These are phyloP conservation scores for Tolypocladium guangdongense DNA, from an alignment of 2,329 filamentous ascomycete species.

Conservation along the genomic window DNA sequence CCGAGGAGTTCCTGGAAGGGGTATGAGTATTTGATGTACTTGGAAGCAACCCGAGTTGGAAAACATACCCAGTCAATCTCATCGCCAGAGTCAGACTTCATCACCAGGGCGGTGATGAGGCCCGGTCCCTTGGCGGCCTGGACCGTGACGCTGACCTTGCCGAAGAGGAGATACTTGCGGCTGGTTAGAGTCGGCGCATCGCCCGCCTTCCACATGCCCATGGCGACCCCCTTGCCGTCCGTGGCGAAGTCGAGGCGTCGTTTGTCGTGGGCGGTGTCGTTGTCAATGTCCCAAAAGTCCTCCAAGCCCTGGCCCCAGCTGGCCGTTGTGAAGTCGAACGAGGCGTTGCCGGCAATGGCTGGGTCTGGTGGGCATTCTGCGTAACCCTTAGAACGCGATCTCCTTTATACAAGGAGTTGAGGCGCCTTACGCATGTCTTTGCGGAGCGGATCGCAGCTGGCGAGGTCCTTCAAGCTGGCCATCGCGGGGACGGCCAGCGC, in stretches of 20 bases:
- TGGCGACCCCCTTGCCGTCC: constrained; percentile 16
- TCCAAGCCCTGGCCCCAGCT: constrained; percentile 27
- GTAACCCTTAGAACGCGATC: not conserved
- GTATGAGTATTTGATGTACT: not conserved
- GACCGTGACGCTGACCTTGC: constrained; percentile 57
- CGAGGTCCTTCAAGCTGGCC: constrained; percentile 11
- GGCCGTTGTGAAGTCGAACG: constrained; percentile 54
- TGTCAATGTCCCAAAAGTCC: constrained; percentile 19
- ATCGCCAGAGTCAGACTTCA: constrained; percentile 68
- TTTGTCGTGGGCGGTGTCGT: constrained; percentile 18
- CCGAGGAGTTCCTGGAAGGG: constrained; percentile 16
- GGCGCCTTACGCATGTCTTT: constrained; percentile 12
- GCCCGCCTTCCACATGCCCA: constrained; percentile 46
- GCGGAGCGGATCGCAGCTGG: constrained; percentile 12
- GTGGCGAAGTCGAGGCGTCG: constrained; percentile 14
- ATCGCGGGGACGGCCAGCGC: constrained; percentile 3
- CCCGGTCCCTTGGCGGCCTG: constrained; percentile 62
- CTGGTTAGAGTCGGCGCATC: constrained; percentile 53
- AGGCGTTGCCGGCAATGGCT: constrained; percentile 45
- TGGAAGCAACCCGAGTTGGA: not conserved
- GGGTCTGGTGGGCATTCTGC: constrained; percentile 49
- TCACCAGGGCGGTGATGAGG: constrained; percentile 65
- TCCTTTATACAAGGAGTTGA: not conserved
- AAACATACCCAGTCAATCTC: constrained; percentile 45
- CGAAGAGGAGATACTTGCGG: constrained; percentile 79